Evolutionary conservation across 1,284 basidiomycete genomes (phyloP).

Genomic region (Cystobasidium pallidum): DNA sequence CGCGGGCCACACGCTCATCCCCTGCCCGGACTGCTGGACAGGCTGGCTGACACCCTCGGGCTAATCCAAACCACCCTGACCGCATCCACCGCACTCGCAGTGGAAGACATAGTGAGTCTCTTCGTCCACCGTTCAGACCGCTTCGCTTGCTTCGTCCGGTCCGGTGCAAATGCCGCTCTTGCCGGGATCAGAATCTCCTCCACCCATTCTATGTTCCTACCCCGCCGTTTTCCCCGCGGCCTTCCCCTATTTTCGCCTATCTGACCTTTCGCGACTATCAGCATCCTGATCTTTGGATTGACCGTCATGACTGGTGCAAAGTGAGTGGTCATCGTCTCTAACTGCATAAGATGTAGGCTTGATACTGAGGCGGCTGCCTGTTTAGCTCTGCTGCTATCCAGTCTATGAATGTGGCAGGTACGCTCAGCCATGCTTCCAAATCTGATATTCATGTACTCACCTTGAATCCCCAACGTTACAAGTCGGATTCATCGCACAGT

Average conservation of each 20-base stretch:
- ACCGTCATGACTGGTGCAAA: slow-evolving; percentile 35
- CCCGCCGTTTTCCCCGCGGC: background rate
- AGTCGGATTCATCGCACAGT: slow-evolving; percentile 36
- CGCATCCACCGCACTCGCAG: background rate
- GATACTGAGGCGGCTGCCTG: background rate
- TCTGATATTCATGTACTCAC: too few relatives aligned
- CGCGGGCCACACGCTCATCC: too few relatives aligned
- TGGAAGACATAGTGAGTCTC: slow-evolving; percentile 27
- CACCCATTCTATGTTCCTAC: background rate
- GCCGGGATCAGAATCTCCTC: background rate
- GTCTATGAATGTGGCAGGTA: slow-evolving; percentile 40
- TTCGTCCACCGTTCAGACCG: too few relatives aligned
- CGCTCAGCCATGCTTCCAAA: too few relatives aligned
- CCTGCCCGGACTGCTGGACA: too few relatives aligned
- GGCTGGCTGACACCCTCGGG: background rate
- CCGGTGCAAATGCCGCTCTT: too few relatives aligned
- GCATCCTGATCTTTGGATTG: slow-evolving; percentile 16
- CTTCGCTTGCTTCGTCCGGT: too few relatives aligned
- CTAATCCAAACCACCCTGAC: background rate
- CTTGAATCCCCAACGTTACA: background rate
- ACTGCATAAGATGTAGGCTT: background rate
- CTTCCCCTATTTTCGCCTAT: background rate
- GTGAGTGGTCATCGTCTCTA: background rate
- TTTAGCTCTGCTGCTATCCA: slow-evolving; percentile 38
- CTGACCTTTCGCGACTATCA: background rate